Percentiles rank a stretch among this genome's conserved stretches.
Conservation (phyloP, 1,284 basidiomycete species). For the Apiotrichum veenhuisii region DNA sequence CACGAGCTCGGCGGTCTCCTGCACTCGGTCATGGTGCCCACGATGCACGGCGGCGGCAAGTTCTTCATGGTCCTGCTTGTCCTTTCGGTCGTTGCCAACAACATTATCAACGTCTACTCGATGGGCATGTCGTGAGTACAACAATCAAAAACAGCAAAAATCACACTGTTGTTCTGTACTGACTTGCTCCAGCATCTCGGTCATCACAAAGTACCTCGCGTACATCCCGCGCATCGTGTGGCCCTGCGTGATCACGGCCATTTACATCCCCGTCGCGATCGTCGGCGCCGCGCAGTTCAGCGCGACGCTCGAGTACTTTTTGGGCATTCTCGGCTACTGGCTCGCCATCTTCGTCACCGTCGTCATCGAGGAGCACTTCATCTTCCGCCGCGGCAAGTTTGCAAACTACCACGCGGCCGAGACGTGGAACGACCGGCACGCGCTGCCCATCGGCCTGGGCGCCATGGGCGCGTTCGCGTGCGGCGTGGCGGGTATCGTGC, state of each 20-base stretch:
- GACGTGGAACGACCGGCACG: constrained; percentile 31
- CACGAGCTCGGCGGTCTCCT: constrained; percentile 48
- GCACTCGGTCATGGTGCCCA: constrained; percentile 38
- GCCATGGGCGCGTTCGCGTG: constrained; percentile 25
- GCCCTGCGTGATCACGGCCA: constrained; percentile 44
- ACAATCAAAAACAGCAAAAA: no score
- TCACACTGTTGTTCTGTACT: neutral
- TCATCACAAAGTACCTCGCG: constrained; percentile 39
- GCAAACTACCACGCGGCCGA: constrained; percentile 38
- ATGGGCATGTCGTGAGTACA: constrained; percentile 31
- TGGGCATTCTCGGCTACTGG: constrained; percentile 35
- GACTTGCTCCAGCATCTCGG: constrained; percentile 24
- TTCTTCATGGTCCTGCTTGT: constrained; percentile 43
- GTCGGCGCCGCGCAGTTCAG: constrained; percentile 46
- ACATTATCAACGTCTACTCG: constrained; percentile 44
- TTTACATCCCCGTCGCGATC: constrained; percentile 45
- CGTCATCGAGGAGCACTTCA: constrained; percentile 47
- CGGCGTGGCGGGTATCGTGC: constrained; percentile 34
- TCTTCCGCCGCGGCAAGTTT: constrained; percentile 44
- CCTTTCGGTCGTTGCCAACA: constrained; percentile 46
- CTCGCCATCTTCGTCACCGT: constrained; percentile 45
- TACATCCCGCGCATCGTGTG: constrained; percentile 47
- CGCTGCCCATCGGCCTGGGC: constrained; percentile 31
- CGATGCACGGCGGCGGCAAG: constrained; percentile 36
- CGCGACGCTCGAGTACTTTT: constrained; percentile 30